Evolutionary conservation across 2,329 filamentous ascomycete genomes (phyloP).

Genomic region (Coleophoma cylindrospora): DNA sequence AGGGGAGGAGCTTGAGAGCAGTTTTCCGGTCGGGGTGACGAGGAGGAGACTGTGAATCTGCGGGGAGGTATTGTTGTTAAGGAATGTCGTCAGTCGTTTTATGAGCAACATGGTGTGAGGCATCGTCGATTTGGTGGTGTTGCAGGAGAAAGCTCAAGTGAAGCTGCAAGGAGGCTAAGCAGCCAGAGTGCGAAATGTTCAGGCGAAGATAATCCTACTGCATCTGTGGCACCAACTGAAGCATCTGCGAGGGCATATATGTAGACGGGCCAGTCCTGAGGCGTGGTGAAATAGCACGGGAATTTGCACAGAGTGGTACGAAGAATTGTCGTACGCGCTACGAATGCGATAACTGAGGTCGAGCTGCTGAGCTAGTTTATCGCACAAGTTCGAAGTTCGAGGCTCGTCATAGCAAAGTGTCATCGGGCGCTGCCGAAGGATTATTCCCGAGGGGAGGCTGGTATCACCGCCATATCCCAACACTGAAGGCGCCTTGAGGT

Average conservation of each 20-base stretch:
- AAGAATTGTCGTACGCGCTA: too few species aligned
- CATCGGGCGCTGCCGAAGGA: too few species aligned
- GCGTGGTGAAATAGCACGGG: background rate
- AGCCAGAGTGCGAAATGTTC: background rate
- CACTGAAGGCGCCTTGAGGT: too few species aligned
- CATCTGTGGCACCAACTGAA: constrained; percentile 6
- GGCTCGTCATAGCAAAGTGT: too few species aligned
- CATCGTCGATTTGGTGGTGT: constrained; percentile 9
- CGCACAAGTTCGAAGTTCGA: too few species aligned
- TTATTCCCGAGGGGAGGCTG: too few species aligned
- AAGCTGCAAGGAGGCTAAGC: background rate
- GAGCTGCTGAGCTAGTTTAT: too few species aligned
- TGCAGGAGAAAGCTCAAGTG: background rate
- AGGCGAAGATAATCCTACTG: constrained; percentile 7
- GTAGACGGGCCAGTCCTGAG: background rate
- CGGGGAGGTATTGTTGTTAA: constrained; percentile 49
- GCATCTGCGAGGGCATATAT: background rate
- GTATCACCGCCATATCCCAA: too few species aligned
- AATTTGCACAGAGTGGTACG: background rate
- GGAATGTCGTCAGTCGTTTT: constrained; percentile 58
- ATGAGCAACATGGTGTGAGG: constrained; percentile 47
- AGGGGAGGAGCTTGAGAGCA: constrained; percentile 56
- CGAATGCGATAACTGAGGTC: too few species aligned
- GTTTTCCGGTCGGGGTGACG: constrained; percentile 54
- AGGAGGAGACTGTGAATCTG: constrained; percentile 55